Percentiles rank a stretch among this genome's conserved stretches.
phyloP scores from a whole-genome alignment of 768 basidiomycete species.

The Tulasnella sp. region DNA sequence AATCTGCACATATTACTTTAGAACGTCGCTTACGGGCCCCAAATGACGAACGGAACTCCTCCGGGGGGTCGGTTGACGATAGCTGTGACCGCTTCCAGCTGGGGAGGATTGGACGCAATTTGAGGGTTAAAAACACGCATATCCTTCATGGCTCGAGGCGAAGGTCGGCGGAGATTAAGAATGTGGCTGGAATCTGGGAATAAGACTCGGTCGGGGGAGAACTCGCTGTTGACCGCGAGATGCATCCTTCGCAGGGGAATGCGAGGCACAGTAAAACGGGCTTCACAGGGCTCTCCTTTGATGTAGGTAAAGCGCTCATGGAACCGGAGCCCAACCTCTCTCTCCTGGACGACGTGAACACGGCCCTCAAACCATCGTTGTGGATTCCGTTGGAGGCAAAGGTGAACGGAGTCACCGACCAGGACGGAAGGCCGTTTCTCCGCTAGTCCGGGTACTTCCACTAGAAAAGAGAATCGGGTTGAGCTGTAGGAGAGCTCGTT shows the following conservation, averaged over 20 bases:
- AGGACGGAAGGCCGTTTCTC: constrained; percentile 3
- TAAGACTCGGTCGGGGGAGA: constrained; percentile 3
- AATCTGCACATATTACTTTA: no score
- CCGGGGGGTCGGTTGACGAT: neutral
- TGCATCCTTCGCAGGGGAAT: constrained; percentile 11
- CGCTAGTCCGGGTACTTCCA: constrained; percentile 8
- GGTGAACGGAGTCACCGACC: neutral
- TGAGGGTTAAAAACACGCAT: neutral
- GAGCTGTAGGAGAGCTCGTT: neutral
- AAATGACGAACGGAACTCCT: constrained; percentile 1
- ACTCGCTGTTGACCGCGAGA: neutral
- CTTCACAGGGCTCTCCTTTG: neutral
- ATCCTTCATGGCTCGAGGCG: neutral
- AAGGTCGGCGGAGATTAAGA: neutral
- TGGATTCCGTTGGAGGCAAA: neutral
- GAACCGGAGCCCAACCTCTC: constrained; percentile 6
- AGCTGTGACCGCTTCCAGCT: constrained; percentile 4
- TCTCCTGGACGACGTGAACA: neutral
- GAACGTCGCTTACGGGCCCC: constrained; percentile 13
- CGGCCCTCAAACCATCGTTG: constrained; percentile 1
- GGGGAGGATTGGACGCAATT: neutral
- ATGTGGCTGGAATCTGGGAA: neutral
- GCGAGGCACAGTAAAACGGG: constrained; percentile 5
- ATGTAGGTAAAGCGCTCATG: neutral
- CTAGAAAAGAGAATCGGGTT: neutral